Base-by-base conservation (phyloP, 1,284 basidiomycete species). In the Vanrija pseudolonga region DNA sequence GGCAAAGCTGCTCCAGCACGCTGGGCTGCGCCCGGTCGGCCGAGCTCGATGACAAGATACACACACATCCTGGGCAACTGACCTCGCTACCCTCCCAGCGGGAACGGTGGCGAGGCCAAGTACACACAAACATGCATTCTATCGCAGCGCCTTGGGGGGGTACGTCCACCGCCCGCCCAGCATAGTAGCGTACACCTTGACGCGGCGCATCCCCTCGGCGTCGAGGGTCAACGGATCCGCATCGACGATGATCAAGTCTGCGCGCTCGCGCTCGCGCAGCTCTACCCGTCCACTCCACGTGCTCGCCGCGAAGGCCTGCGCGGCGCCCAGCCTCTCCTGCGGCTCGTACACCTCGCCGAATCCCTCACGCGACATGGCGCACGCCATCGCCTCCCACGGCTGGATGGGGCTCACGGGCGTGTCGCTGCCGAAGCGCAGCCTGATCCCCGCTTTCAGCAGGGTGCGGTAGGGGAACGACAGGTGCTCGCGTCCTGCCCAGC, bases 331-430 rank as follows among this genome's bases (percentile, higher is more conserved):
- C 32, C 57, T 57, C 45, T 61, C 55, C 44, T 59, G 57, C 36
- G 53, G 51, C 37, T 53, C 53, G 45, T 58, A 61, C 2, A 57
- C 52, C 22, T 38, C 47, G 6, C 23, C n/a, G 26, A 47, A 43
- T 2, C 44, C 47, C 45, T 22, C 14, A 1, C 60, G 55, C n/a
- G 59, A 56, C 19, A 70, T 51, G 1, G 63, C 68, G 4, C 67
- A 67, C 6, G 68, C 69, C 48, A 71, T 62, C 12, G 64, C 64
- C 15, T 68, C 60, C 67, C 71, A 71, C 17, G 71, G 71, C 39
- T 70, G 60, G 9, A 71, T 43, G 2, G 56, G 61, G 7, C 68
- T 65, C n/a, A 73, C 62, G 5, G 68, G 71, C 11, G 62, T 60
- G 51, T 73, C 71, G 38, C 63, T 67, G 2, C 71, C 71, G 36